Evolutionary conservation across 768 basidiomycete species (phyloP).

Genomic region (Naematelia encephala): DNA sequence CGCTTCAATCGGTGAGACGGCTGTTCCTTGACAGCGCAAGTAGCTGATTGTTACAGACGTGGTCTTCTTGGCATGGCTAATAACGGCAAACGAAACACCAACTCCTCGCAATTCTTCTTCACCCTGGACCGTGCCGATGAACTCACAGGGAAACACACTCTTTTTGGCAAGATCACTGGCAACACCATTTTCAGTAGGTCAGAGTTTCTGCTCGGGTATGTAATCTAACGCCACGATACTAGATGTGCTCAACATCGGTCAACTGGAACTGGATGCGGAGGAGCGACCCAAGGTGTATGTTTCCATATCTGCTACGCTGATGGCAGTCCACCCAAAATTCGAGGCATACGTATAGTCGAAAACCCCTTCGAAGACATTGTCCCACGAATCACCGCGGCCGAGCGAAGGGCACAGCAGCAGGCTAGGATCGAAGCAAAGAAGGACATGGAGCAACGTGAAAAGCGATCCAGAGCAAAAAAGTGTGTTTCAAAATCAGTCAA

Average conservation of each 20-base stretch:
- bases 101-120: slow-evolving; percentile 92
- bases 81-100: slow-evolving; percentile 76
- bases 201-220: background rate
- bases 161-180: slow-evolving; percentile 70
- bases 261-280: slow-evolving; percentile 58
- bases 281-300: slow-evolving; percentile 55
- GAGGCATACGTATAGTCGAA: slow-evolving; percentile 74
- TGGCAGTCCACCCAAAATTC: slow-evolving; percentile 85
- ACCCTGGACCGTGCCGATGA: slow-evolving; percentile 91
- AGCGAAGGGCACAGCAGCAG: slow-evolving; percentile 75
- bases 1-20: slow-evolving; percentile 58
- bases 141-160: slow-evolving; percentile 86
- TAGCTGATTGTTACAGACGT: slow-evolving; percentile 56
- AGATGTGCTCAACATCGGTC: slow-evolving; percentile 91
- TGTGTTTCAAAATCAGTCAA: slow-evolving; percentile 39
- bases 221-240: background rate
- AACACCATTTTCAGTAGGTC: slow-evolving; percentile 48
- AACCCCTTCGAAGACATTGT: slow-evolving; percentile 95
- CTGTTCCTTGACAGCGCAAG: background rate
- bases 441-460: slow-evolving; percentile 40
- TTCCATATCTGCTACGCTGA: slow-evolving; percentile 11
- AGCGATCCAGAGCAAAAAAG: slow-evolving; percentile 82
- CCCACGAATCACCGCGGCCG: slow-evolving; percentile 92
- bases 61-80: slow-evolving; percentile 95
- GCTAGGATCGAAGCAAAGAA: slow-evolving; percentile 54